These are phyloP conservation scores for Passalora sequoiae DNA, from an alignment of 2,329 filamentous ascomycete genomes.

Conservation along the genomic window DNA sequence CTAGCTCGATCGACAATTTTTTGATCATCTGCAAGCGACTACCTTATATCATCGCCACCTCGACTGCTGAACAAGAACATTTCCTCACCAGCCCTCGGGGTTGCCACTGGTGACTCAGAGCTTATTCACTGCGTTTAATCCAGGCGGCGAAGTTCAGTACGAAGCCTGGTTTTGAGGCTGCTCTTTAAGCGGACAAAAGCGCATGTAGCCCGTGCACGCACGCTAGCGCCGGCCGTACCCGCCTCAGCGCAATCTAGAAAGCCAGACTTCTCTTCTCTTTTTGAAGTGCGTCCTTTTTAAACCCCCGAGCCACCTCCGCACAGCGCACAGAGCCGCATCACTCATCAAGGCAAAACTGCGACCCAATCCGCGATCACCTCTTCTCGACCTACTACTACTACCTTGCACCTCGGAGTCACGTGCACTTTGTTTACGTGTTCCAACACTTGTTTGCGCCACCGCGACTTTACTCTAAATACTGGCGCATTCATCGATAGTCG, in stretches of 20 bases:
- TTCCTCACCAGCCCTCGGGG: too few relatives aligned
- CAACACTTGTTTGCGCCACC: conserved; percentile 1
- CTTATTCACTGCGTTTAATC: too few relatives aligned
- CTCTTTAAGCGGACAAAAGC: too few relatives aligned
- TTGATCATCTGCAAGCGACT: too few relatives aligned
- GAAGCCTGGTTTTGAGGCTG: too few relatives aligned
- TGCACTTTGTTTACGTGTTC: conserved; percentile 3
- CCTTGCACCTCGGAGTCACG: neutral
- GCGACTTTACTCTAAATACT: conserved; percentile 2
- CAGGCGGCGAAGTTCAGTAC: too few relatives aligned
- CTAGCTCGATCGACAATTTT: too few relatives aligned
- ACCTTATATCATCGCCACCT: too few relatives aligned
- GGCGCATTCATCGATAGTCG: conserved; percentile 7
- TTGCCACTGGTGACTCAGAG: too few relatives aligned
- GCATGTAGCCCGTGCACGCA: too few relatives aligned
- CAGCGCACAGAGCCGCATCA: conserved; percentile 16
- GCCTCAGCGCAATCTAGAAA: neutral
- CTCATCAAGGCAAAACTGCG: conserved; percentile 13
- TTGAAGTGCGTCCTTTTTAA: conserved; percentile 5
- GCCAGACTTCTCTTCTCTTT: neutral
- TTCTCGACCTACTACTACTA: neutral
- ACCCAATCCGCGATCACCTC: conserved; percentile 2
- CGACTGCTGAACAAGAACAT: too few relatives aligned
- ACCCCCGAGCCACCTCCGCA: conserved; percentile 5
- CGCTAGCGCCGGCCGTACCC: neutral